phyloP scores from a whole-genome alignment of 257 asterid species.

The Nicotiana attenuata region DNA sequence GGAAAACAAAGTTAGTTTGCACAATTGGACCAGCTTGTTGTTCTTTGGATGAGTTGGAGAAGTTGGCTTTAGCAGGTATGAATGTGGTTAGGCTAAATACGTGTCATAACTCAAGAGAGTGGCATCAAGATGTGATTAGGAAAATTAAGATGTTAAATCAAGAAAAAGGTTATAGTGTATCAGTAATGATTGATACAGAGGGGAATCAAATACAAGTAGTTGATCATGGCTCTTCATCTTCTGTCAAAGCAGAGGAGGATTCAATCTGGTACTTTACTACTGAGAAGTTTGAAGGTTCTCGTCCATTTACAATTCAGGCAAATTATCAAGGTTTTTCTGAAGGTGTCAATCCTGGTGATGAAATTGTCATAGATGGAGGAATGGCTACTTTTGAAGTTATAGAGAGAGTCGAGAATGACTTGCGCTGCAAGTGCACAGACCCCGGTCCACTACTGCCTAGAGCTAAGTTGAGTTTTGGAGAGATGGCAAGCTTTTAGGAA shows the following conservation, averaged over 20 bases:
- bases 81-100: constrained; percentile 82
- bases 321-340: constrained; percentile 68
- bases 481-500: constrained; percentile 58
- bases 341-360: constrained; percentile 71
- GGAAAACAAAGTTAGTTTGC: constrained; percentile 86
- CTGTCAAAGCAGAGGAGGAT: constrained; percentile 87
- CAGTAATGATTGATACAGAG: constrained; percentile 81
- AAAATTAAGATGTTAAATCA: constrained; percentile 66
- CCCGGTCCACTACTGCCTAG: constrained; percentile 76
- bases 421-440: constrained; percentile 73
- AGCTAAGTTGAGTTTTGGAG: constrained; percentile 86
- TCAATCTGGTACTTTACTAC: constrained; percentile 71
- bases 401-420: constrained; percentile 57
- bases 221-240: constrained; percentile 76
- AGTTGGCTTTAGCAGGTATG: constrained; percentile 71
- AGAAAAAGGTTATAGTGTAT: constrained; percentile 67
- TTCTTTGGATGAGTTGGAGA: constrained; percentile 58
- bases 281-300: constrained; percentile 62
- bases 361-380: constrained; percentile 81
- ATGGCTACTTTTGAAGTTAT: constrained; percentile 74
- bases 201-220: constrained; percentile 73
- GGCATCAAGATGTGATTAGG: constrained; percentile 71
- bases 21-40: constrained; percentile 84
- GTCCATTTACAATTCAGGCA: constrained; percentile 68
- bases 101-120: constrained; percentile 75